phyloP scores from a whole-genome alignment of 2,329 filamentous ascomycete genomes.

The Boeremia exigua region DNA sequence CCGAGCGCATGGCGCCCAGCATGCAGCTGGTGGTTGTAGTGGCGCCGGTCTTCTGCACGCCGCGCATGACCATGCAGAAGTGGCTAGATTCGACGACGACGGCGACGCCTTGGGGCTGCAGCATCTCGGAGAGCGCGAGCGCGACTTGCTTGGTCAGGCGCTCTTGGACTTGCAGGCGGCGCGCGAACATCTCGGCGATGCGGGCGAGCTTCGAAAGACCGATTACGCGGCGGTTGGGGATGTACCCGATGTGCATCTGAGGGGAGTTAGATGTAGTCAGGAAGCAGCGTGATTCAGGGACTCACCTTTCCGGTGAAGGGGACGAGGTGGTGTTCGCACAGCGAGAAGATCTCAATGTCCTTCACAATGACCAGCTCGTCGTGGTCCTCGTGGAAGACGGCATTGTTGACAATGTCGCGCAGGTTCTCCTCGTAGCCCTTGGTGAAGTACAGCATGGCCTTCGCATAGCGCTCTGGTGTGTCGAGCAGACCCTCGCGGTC shows the following conservation, averaged over 20 bases:
- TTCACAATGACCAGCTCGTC: conserved; percentile 98
- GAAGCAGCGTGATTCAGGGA: conserved; percentile 10
- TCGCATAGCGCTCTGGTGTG: conserved; percentile 85
- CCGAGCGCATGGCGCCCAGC: conserved; percentile 91
- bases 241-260: conserved; percentile 99
- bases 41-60: conserved; percentile 89
- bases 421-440: conserved; percentile 97
- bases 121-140: conserved; percentile 87
- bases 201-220: conserved; percentile 94
- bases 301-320: conserved; percentile 91
- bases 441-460: conserved; percentile 94
- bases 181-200: conserved; percentile 95
- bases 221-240: conserved; percentile 87
- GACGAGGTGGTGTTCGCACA: conserved; percentile 97
- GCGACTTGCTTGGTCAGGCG: conserved; percentile 95
- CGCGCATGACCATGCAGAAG: conserved; percentile 98
- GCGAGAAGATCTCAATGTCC: conserved; percentile 91
- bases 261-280: not conserved
- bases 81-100: conserved; percentile 98
- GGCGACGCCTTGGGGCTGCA: conserved; percentile 92
- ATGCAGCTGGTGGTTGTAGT: conserved; percentile 96
- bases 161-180: conserved; percentile 93
- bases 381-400: conserved; percentile 95
- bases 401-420: conserved; percentile 86
- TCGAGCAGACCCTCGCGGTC: conserved; percentile 68